These are phyloP conservation scores for Beta macrorhiza DNA, from an alignment of 179 eudicot species.

Conservation along the genomic window DNA sequence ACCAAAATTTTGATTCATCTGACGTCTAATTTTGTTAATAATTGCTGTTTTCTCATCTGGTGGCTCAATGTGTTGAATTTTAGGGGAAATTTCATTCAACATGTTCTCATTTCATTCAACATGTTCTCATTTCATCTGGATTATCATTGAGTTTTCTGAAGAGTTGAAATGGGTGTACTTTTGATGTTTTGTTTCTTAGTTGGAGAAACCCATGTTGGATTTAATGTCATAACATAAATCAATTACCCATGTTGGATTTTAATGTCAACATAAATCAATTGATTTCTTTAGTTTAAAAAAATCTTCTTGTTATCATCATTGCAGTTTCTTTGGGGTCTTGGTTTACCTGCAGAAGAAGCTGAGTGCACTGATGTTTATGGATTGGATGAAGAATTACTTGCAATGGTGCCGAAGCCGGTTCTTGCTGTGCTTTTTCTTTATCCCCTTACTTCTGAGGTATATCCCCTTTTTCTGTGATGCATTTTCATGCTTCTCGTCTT, in stretches of 20 bases:
- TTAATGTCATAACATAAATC: too few relatives aligned
- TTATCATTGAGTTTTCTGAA: background rate
- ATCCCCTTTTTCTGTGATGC: background rate
- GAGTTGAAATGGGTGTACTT: background rate
- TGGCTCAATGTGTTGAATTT: background rate
- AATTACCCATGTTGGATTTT: too few relatives aligned
- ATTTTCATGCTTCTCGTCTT: background rate
- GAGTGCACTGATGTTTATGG: constrained; percentile 96
- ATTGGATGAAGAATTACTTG: constrained; percentile 78
- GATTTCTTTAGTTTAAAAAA: background rate
- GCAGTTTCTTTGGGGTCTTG: constrained; percentile 93
- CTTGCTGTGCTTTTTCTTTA: constrained; percentile 85
- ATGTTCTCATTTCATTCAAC: constrained; percentile 2
- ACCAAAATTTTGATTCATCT: background rate
- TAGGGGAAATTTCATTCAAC: background rate
- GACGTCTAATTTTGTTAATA: constrained; percentile 2
- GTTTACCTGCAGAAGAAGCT: constrained; percentile 65
- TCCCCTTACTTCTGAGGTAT: constrained; percentile 57
- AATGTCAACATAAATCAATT: background rate
- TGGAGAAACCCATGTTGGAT: background rate
- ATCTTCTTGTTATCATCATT: constrained; percentile 22
- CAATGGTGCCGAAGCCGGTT: constrained; percentile 91
- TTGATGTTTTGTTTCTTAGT: constrained; percentile 1
- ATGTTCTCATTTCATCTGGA: background rate
- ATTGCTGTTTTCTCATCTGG: constrained; percentile 16